Evolutionary conservation across 345 rosid genomes (phyloP).

Genomic region (Laguncularia racemosa): DNA sequence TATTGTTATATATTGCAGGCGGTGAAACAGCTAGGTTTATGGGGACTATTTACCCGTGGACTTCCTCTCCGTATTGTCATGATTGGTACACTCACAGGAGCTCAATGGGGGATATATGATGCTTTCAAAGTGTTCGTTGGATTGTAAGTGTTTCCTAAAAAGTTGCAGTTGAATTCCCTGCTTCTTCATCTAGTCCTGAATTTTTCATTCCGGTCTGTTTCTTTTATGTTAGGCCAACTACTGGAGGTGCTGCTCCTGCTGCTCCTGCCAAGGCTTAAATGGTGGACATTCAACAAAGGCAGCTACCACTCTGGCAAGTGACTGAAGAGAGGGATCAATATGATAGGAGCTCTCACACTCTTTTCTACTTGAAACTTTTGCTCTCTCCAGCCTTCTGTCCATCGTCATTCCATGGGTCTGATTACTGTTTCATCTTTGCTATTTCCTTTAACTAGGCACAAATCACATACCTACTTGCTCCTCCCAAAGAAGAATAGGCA

Average conservation of each 20-base stretch:
- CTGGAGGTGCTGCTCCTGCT: slow-evolving; percentile 79
- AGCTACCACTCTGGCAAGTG: neutral
- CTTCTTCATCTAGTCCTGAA: neutral
- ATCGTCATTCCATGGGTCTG: too few relatives aligned
- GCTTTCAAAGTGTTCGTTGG: slow-evolving; percentile 98
- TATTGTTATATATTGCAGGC: slow-evolving; percentile 28
- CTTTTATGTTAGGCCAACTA: slow-evolving; percentile 68
- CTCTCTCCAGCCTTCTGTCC: too few relatives aligned
- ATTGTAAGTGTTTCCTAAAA: slow-evolving; percentile 52
- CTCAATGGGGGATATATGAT: slow-evolving; percentile 97
- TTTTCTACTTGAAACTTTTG: too few relatives aligned
- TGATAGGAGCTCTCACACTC: too few relatives aligned
- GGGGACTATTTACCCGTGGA: slow-evolving; percentile 95
- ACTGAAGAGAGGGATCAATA: neutral
- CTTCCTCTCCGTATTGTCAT: slow-evolving; percentile 96
- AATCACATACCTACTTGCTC: too few relatives aligned
- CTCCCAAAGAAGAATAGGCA: too few relatives aligned
- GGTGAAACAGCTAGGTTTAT: slow-evolving; percentile 82
- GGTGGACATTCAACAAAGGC: neutral
- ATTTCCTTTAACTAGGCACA: too few relatives aligned
- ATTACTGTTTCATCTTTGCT: too few relatives aligned
- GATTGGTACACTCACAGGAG: slow-evolving; percentile 97
- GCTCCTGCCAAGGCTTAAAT: slow-evolving; percentile 34
- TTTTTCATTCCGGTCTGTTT: neutral
- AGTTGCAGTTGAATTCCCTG: neutral